A percentile compares a stretch with the other conserved stretches of the same genome.
phyloP scores from a whole-genome alignment of 257 asterid species.

The Handroanthus guayacan region DNA sequence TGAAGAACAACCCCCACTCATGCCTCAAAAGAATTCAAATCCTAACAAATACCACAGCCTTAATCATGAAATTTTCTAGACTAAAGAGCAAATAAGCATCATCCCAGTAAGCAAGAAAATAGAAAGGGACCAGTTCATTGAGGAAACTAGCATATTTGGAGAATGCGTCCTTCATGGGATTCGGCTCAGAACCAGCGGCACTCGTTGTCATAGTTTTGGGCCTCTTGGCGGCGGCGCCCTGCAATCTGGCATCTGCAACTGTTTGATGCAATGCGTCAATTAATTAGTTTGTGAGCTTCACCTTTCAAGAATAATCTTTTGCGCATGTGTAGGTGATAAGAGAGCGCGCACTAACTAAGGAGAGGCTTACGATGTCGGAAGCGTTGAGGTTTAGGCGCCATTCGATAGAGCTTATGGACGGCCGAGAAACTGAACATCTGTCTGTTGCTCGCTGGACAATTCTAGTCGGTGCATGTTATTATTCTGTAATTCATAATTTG shows the following conservation, averaged over 20 bases:
- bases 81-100: neutral
- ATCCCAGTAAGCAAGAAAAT: neutral
- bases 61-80: slow-evolving; percentile 6
- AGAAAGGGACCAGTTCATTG: slow-evolving; percentile 58
- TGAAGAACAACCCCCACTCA: neutral
- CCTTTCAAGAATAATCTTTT: neutral
- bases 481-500: neutral
- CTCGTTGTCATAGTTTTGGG: slow-evolving; percentile 56
- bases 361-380: slow-evolving; percentile 52
- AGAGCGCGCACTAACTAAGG: neutral
- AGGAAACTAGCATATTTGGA: slow-evolving; percentile 72
- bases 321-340: neutral
- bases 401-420: slow-evolving; percentile 41
- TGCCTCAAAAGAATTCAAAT: neutral
- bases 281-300: neutral
- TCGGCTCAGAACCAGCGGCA: slow-evolving; percentile 45
- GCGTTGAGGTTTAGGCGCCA: slow-evolving; percentile 69
- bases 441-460: slow-evolving; percentile 15
- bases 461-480: neutral
- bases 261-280: slow-evolving; percentile 45
- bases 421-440: slow-evolving; percentile 44
- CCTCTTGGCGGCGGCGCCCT: slow-evolving; percentile 52
- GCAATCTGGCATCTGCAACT: slow-evolving; percentile 57
- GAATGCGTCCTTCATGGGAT: slow-evolving; percentile 71
- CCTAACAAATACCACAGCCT: neutral